Evolutionary conservation across 768 basidiomycete species (phyloP).

Genomic region (Kwoniella dendrophila): DNA sequence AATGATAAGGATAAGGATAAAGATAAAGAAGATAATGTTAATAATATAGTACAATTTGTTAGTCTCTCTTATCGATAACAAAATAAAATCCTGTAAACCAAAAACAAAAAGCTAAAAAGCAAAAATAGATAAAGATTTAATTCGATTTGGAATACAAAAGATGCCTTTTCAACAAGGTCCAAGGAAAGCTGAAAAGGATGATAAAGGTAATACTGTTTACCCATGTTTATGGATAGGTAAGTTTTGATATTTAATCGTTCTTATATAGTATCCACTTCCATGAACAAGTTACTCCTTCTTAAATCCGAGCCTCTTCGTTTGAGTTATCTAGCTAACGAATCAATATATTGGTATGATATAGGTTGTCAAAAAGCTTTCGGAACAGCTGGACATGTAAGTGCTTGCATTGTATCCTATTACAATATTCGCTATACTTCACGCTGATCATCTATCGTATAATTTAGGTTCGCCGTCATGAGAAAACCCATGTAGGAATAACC

Average conservation of each 20-base stretch:
- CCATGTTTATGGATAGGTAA: constrained; percentile 35
- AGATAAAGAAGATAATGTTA: not conserved
- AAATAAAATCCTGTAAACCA: not conserved
- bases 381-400: constrained; percentile 40
- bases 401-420: no score
- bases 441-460: not conserved
- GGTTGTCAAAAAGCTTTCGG: constrained; percentile 44
- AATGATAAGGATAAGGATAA: no score
- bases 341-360: constrained; percentile 2
- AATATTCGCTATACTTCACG: not conserved
- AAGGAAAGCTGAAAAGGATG: constrained; percentile 33
- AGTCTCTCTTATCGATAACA: constrained; percentile 7
- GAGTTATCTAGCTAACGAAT: not conserved
- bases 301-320: not conserved
- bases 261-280: not conserved
- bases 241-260: not conserved
- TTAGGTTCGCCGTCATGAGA: constrained; percentile 36
- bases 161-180: constrained; percentile 36
- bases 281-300: not conserved
- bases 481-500: constrained; percentile 37
- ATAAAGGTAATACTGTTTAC: constrained; percentile 24
- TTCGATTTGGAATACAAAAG: not conserved
- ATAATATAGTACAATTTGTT: no score
- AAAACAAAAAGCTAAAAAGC: not conserved
- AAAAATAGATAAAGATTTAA: not conserved